Percentiles rank a stretch among this genome's conserved stretches.
Evolutionary conservation across 352 stramenopile genomes (phyloP).

Genomic region (Phytopythium boreale): DNA sequence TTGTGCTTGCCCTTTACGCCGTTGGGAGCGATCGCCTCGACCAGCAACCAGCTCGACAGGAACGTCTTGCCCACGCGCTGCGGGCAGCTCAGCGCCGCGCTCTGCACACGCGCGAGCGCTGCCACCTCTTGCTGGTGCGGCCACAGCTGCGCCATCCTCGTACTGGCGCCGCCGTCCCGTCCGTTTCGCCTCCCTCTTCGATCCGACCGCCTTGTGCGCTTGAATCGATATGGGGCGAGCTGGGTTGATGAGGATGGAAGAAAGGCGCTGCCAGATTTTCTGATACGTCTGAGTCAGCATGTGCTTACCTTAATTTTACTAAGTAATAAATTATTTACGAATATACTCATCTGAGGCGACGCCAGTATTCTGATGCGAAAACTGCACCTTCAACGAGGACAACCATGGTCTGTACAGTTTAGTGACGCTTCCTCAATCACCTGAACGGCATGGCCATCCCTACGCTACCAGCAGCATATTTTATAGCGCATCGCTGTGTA

Average conservation of each 20-base stretch:
- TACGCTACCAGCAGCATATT: too few relatives aligned
- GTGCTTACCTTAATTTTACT: not conserved
- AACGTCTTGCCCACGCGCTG: conserved; percentile 71
- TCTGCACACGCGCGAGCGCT: conserved; percentile 55
- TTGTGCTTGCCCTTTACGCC: not conserved
- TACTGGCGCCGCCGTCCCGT: not conserved
- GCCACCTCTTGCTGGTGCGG: conserved; percentile 73
- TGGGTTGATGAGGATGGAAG: not conserved
- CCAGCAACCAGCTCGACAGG: conserved; percentile 46
- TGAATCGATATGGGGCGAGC: not conserved
- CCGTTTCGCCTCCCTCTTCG: not conserved
- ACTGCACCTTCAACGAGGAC: too few relatives aligned
- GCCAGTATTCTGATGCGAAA: not conserved
- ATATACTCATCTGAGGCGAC: not conserved
- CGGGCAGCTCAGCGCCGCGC: conserved; percentile 57
- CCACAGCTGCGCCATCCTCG: conserved; percentile 23
- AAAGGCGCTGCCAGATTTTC: not conserved
- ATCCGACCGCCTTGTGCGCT: not conserved
- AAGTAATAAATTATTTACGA: not conserved
- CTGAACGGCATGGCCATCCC: too few relatives aligned
- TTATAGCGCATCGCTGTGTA: too few relatives aligned
- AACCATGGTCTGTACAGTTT: too few relatives aligned
- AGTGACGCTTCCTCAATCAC: too few relatives aligned
- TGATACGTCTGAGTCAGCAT: not conserved
- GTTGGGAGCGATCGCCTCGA: conserved; percentile 22